These are phyloP conservation scores for Fraxinus xanthoxyloides DNA, from an alignment of 305 asterid genomes.

Conservation along the genomic window DNA sequence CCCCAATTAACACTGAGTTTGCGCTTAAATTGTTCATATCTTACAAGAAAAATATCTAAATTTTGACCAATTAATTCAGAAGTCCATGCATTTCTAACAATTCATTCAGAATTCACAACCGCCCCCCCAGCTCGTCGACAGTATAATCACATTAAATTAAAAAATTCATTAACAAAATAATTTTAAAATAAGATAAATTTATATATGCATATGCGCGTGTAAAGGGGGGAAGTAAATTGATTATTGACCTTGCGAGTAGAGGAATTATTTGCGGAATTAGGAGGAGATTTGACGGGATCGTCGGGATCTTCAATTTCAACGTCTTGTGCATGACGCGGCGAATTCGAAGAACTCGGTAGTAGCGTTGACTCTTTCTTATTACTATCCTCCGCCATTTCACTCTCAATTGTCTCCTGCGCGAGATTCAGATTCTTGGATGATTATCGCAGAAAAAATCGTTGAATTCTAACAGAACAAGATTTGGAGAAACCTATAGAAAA, in stretches of 20 bases:
- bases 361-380: conserved; percentile 65
- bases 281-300: conserved; percentile 66
- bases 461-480: background rate
- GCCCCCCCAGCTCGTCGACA: background rate
- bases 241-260: conserved; percentile 77
- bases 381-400: conserved; percentile 75
- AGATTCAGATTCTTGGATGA: conserved; percentile 19
- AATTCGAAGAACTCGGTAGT: conserved; percentile 31
- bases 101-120: background rate
- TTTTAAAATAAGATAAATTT: background rate
- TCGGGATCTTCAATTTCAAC: conserved; percentile 70
- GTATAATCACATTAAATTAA: background rate
- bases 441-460: conserved; percentile 25
- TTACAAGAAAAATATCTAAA: conserved; percentile 3
- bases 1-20: background rate
- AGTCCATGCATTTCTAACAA: background rate
- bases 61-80: conserved; percentile 10
- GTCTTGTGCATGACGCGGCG: conserved; percentile 47
- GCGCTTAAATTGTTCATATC: background rate
- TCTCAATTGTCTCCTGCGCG: conserved; percentile 27
- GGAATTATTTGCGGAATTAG: conserved; percentile 75
- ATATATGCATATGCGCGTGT: background rate
- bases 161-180: background rate
- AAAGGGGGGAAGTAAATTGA: background rate
- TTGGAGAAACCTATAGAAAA: background rate